A percentile compares a stretch with the other conserved stretches of the same genome.
Conservation (phyloP, 345 rosid species). For the Eucalyptus polyanthemos region DNA sequence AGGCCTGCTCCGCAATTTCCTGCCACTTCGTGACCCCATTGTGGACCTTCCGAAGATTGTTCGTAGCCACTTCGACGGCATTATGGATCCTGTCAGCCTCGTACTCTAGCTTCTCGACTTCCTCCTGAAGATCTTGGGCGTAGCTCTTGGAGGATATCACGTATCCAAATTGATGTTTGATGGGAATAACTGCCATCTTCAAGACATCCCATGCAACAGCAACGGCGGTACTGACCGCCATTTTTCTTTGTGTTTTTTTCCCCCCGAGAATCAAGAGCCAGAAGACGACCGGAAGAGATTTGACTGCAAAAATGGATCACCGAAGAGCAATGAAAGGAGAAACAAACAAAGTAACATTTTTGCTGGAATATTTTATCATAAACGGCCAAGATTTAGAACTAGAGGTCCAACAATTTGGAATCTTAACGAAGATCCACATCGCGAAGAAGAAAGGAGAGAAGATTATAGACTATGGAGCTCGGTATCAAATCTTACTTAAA, state of each 20-base stretch:
- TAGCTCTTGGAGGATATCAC: not conserved
- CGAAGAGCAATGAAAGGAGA: not conserved
- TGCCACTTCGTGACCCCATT: accelerated
- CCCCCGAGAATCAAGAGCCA: too few species aligned
- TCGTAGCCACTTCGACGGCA: too few species aligned
- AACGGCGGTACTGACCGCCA: accelerated
- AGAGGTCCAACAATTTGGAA: not conserved
- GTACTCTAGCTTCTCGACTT: too few species aligned
- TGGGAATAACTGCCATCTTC: not conserved
- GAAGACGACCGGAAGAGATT: not conserved
- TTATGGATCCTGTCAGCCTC: not conserved
- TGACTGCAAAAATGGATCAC: not conserved
- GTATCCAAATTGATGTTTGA: not conserved
- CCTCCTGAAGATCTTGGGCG: not conserved
- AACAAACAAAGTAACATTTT: too few species aligned
- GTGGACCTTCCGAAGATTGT: too few species aligned
- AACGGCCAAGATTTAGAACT: not conserved
- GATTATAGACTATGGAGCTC: too few species aligned
- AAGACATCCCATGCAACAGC: not conserved
- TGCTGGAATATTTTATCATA: too few species aligned
- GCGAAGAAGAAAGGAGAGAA: too few species aligned
- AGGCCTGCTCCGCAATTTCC: too few species aligned
- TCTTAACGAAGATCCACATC: too few species aligned
- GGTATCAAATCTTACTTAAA: too few species aligned
- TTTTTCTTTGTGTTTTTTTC: too few species aligned